These are phyloP conservation scores for Theileria orientalis DNA, from an alignment of 169 alveolate genomes.

Conservation along the genomic window DNA sequence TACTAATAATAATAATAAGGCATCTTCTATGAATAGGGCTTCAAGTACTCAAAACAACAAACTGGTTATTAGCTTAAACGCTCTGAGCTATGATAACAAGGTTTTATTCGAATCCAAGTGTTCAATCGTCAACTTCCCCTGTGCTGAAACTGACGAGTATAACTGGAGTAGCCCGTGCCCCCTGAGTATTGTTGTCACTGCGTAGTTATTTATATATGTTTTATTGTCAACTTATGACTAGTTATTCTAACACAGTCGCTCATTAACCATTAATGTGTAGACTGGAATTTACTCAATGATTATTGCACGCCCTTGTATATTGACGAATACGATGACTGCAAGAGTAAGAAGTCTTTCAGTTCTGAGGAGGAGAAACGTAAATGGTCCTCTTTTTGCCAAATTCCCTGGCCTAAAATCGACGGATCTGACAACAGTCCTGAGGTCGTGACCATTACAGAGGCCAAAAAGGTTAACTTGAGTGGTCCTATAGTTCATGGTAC, in stretches of 20 bases:
- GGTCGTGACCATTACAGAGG: neutral
- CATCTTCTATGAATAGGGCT: too few species aligned
- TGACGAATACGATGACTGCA: slow-evolving; percentile 46
- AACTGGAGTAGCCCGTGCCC: slow-evolving; percentile 58
- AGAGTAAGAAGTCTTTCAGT: slow-evolving; percentile 17
- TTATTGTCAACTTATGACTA: too few species aligned
- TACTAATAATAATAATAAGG: slow-evolving; percentile 2
- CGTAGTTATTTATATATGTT: neutral
- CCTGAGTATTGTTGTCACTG: slow-evolving; percentile 4
- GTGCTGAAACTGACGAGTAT: slow-evolving; percentile 26
- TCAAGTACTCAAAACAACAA: neutral
- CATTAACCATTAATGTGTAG: neutral
- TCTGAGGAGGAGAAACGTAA: slow-evolving; percentile 57
- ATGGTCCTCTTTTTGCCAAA: slow-evolving; percentile 49
- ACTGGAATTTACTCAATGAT: neutral
- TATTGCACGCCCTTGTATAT: slow-evolving; percentile 29
- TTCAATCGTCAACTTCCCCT: slow-evolving; percentile 42
- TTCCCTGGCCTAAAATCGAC: slow-evolving; percentile 33
- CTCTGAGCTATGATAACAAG: slow-evolving; percentile 26
- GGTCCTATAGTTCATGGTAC: slow-evolving; percentile 20
- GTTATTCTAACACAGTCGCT: too few species aligned
- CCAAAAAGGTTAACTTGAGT: slow-evolving; percentile 8
- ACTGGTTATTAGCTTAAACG: slow-evolving; percentile 8
- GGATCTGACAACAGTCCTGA: neutral
- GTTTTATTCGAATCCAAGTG: slow-evolving; percentile 54